Conservation (phyloP, 139 green algal genomes). For the Asterochloris sp. region DNA sequence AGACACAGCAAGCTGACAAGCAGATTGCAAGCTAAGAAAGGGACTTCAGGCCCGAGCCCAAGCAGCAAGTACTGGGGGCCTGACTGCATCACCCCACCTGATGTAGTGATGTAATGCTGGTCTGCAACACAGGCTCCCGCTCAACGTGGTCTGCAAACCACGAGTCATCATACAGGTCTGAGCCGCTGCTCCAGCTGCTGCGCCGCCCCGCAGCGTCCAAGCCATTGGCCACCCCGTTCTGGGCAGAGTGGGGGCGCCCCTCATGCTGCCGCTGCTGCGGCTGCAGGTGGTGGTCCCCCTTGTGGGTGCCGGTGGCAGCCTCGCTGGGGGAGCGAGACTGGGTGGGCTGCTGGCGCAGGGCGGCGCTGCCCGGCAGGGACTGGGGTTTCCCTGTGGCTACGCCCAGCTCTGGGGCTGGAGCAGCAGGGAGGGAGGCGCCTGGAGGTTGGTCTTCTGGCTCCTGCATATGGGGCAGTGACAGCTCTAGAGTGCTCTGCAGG, state of each 20-base stretch:
- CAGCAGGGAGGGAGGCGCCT: no score
- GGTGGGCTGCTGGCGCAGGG: not conserved
- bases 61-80: not conserved
- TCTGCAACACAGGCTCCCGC: not conserved
- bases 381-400: not conserved
- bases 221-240: not conserved
- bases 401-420: no score
- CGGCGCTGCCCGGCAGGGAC: not conserved
- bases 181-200: not conserved
- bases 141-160: conserved; percentile 19
- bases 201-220: no score
- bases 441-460: no score
- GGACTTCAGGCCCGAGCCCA: not conserved
- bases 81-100: conserved; percentile 6
- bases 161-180: conserved; percentile 13
- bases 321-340: not conserved
- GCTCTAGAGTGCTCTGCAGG: no score
- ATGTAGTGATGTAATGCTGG: not conserved
- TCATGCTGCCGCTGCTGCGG: not conserved
- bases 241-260: not conserved
- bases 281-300: not conserved
- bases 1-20: not conserved
- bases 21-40: not conserved
- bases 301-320: not conserved
- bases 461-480: no score